Percentiles rank a stretch among this genome's conserved stretches.
Conservation (phyloP, 2,329 filamentous ascomycete genomes). For the Cryphonectria nitschkei region DNA sequence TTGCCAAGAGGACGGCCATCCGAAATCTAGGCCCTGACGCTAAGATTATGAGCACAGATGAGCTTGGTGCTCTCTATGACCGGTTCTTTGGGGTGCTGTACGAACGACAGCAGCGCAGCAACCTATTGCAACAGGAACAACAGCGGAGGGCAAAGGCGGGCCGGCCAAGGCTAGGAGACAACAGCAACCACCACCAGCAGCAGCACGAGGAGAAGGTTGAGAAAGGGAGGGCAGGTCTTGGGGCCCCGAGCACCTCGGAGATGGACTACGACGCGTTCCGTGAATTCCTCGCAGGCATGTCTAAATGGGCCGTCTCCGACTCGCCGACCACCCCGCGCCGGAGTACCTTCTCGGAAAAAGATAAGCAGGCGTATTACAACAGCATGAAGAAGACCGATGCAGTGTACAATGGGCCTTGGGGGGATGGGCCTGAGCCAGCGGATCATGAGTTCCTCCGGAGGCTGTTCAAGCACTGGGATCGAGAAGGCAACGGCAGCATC, state of each 20-base stretch:
- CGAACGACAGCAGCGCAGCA: conserved; percentile 83
- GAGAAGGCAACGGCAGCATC: conserved; percentile 73
- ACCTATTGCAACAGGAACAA: conserved; percentile 76
- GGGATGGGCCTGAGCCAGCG: conserved; percentile 67
- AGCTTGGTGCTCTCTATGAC: conserved; percentile 90
- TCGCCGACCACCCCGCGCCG: conserved; percentile 65
- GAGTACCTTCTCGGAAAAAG: conserved; percentile 52
- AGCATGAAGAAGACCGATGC: conserved; percentile 53
- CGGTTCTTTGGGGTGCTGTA: conserved; percentile 92
- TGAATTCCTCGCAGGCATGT: conserved; percentile 87
- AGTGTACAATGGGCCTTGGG: conserved; percentile 56
- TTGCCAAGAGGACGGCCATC: conserved; percentile 95
- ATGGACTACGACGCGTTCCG: conserved; percentile 99
- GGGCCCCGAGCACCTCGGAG: conserved; percentile 77
- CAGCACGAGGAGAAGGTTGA: conserved; percentile 63
- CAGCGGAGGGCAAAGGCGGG: conserved; percentile 66
- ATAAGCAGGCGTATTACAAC: conserved; percentile 63
- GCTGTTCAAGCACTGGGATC: conserved; percentile 87
- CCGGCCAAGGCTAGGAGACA: conserved; percentile 40
- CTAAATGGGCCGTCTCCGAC: conserved; percentile 93
- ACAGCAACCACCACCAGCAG: conserved; percentile 15
- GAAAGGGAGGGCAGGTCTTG: conserved; percentile 84
- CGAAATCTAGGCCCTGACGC: conserved; percentile 94
- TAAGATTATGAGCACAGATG: conserved; percentile 83
- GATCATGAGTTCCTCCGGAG: conserved; percentile 94